Conservation (phyloP, 1,139 yeast genomes). For the Keqinozyma sinolaborantium region DNA sequence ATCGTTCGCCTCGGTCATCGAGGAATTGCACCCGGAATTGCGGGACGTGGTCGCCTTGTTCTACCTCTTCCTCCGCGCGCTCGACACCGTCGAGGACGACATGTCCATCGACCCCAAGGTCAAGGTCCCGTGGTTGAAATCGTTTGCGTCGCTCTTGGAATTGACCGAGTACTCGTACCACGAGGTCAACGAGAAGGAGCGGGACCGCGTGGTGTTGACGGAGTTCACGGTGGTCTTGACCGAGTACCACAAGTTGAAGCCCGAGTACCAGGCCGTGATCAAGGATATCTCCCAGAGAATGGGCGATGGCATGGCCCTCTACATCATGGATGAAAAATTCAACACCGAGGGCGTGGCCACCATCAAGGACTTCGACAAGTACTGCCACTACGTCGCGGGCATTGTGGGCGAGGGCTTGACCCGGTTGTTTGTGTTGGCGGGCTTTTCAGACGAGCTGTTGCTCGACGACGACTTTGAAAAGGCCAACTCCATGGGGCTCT, state of each 20-base stretch:
- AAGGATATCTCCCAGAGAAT: constrained; percentile 73
- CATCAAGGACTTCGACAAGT: constrained; percentile 76
- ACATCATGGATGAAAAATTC: constrained; percentile 74
- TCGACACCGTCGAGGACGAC: constrained; percentile 97
- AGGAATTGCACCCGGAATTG: constrained; percentile 87
- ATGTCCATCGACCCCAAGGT: constrained; percentile 72
- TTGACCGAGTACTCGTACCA: constrained; percentile 76
- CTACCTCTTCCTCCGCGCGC: constrained; percentile 81
- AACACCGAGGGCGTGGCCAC: constrained; percentile 78
- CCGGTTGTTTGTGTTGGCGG: constrained; percentile 67
- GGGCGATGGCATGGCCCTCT: constrained; percentile 99
- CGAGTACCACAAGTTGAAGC: constrained; percentile 71
- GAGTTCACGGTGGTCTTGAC: constrained; percentile 67
- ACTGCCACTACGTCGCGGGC: constrained; percentile 98
- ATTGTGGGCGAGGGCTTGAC: constrained; percentile 96
- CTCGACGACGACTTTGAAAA: constrained; percentile 50
- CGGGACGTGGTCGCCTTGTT: constrained; percentile 80
- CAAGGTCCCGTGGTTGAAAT: constrained; percentile 73
- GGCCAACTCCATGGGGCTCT: constrained; percentile 89
- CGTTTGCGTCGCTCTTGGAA: constrained; percentile 60
- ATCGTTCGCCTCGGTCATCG: constrained; percentile 88
- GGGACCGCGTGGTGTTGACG: constrained; percentile 74
- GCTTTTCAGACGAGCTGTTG: constrained; percentile 53
- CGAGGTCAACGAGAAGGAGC: constrained; percentile 72
- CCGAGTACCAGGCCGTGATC: constrained; percentile 76